Conservation (phyloP, 345 rosid genomes). For the Pistacia integerrima region DNA sequence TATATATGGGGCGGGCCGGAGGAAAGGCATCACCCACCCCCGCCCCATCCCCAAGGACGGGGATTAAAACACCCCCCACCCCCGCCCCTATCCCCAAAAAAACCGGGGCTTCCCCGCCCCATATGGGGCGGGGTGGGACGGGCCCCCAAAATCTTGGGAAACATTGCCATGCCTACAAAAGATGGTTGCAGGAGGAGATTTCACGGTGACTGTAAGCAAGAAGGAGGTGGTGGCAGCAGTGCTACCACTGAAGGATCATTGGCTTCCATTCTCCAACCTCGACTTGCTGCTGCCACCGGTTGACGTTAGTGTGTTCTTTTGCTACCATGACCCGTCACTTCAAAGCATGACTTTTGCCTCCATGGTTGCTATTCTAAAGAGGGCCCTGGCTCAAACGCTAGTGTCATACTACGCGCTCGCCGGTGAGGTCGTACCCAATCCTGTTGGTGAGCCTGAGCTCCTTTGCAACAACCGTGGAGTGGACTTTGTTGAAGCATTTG, state of each 20-base stretch:
- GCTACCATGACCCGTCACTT: conserved; percentile 39
- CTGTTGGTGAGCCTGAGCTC: conserved; percentile 74
- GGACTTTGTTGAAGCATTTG: conserved; percentile 67
- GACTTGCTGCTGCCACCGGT: conserved; percentile 81
- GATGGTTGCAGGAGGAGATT: conserved; percentile 26
- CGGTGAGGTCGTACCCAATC: conserved; percentile 62
- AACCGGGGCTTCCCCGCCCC: too few relatives aligned
- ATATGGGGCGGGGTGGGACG: too few relatives aligned
- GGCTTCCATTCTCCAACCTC: conserved; percentile 87
- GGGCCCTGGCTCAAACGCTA: conserved; percentile 62
- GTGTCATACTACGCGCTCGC: conserved; percentile 73
- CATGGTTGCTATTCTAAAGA: conserved; percentile 46
- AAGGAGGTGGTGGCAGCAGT: conserved; percentile 64
- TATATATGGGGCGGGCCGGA: too few relatives aligned
- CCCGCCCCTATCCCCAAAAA: too few relatives aligned
- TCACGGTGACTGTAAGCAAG: conserved; percentile 41
- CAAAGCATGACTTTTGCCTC: conserved; percentile 25
- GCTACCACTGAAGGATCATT: conserved; percentile 68
- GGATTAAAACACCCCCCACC: too few relatives aligned
- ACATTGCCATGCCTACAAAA: too few relatives aligned
- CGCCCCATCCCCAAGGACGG: too few relatives aligned
- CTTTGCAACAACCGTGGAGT: conserved; percentile 87
- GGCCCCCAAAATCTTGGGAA: too few relatives aligned
- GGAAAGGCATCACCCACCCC: too few relatives aligned
- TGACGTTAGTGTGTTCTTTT: conserved; percentile 67